A percentile compares a stretch with the other conserved stretches of the same genome.
Evolutionary conservation across 352 stramenopile genomes (phyloP).

Genomic region (Plasmopara halstedii): DNA sequence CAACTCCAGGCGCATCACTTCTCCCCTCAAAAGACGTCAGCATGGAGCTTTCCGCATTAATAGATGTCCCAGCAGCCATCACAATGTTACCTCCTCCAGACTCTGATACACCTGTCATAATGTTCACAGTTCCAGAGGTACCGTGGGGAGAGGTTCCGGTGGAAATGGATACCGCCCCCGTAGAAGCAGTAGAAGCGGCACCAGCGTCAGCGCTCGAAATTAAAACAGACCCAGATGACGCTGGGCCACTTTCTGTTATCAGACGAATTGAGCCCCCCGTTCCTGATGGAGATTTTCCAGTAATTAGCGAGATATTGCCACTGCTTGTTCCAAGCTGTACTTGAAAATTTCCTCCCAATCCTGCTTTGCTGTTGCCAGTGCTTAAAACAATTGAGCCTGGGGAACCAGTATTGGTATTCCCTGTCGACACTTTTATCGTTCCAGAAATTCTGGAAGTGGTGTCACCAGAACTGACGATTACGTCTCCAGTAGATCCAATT

Average conservation of each 20-base stretch:
- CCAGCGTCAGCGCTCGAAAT: constrained; percentile 12
- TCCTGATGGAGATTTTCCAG: constrained; percentile 11
- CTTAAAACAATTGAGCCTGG: constrained; percentile 23
- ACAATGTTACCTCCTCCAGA: constrained; percentile 15
- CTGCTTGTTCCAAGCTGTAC: constrained; percentile 22
- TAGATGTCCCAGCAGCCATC: constrained; percentile 14
- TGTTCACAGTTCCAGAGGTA: constrained; percentile 14
- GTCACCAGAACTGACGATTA: constrained; percentile 22
- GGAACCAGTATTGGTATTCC: constrained; percentile 9
- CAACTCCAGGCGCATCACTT: constrained; percentile 14
- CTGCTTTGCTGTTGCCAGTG: constrained; percentile 23
- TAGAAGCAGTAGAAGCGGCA: constrained; percentile 8
- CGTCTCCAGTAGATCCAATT: constrained; percentile 20
- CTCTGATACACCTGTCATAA: constrained; percentile 18
- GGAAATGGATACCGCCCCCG: constrained; percentile 8
- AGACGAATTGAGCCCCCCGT: constrained; percentile 15
- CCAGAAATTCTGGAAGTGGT: constrained; percentile 18
- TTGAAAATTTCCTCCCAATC: constrained; percentile 17
- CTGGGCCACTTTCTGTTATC: constrained; percentile 8
- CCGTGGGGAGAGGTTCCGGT: constrained; percentile 16
- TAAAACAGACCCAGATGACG: constrained; percentile 19
- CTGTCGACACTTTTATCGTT: constrained; percentile 21
- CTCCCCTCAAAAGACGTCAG: constrained; percentile 10
- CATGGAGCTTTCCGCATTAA: constrained; percentile 9
- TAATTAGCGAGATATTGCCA: constrained; percentile 18